phyloP scores from a whole-genome alignment of 805 yeast species.

The Saccharomycopsis synnaedendra region DNA sequence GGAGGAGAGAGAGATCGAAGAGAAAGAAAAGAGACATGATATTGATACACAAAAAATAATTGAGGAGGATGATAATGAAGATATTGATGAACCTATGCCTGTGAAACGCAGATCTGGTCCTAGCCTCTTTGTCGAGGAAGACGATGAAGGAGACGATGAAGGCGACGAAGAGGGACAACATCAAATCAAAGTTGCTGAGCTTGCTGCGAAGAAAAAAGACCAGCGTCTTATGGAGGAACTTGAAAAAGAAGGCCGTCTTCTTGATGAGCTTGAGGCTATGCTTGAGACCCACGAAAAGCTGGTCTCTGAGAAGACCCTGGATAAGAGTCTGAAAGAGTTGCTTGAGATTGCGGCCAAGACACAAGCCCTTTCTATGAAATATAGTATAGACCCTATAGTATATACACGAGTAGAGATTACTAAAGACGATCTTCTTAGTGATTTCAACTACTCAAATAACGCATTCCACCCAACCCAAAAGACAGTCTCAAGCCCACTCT shows the following conservation, averaged over 20 bases:
- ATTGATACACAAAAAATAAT: slow-evolving; percentile 6
- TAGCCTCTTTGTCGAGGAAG: neutral
- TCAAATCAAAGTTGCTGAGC: neutral
- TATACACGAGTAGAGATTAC: slow-evolving; percentile 9
- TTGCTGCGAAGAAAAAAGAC: slow-evolving; percentile 8
- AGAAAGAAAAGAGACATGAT: slow-evolving; percentile 3
- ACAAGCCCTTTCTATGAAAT: slow-evolving; percentile 10
- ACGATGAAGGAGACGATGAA: slow-evolving; percentile 3
- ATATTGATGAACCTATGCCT: neutral
- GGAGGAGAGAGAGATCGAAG: slow-evolving; percentile 5
- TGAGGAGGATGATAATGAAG: neutral
- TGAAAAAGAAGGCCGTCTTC: slow-evolving; percentile 5
- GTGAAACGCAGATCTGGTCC: neutral
- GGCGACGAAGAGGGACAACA: neutral
- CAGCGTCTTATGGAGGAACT: slow-evolving; percentile 5
- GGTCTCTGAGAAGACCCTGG: neutral
- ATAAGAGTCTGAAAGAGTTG: slow-evolving; percentile 8
- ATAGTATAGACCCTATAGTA: slow-evolving; percentile 10
- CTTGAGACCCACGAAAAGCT: neutral
- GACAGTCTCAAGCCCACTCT: neutral
- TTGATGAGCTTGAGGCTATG: slow-evolving; percentile 2
- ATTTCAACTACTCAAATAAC: slow-evolving; percentile 12
- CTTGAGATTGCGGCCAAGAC: slow-evolving; percentile 15
- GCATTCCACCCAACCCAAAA: slow-evolving; percentile 3
- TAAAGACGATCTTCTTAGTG: slow-evolving; percentile 10